phyloP scores from a whole-genome alignment of 176 grass and related monocot species.

The Calamus simplicifolius region DNA sequence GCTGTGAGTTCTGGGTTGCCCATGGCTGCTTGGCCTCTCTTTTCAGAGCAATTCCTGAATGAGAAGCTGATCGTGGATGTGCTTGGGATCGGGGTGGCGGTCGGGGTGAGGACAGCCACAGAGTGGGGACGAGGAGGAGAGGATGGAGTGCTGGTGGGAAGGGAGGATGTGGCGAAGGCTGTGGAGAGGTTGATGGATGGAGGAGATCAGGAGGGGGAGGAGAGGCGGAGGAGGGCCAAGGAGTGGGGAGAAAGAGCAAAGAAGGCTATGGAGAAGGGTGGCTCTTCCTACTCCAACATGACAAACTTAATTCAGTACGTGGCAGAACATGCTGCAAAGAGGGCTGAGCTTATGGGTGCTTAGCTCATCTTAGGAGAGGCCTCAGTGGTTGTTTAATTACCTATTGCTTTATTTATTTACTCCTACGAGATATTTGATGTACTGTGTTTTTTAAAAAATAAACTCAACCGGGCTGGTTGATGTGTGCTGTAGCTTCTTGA shows the following conservation, averaged over 20 bases:
- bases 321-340: no score
- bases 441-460: no score
- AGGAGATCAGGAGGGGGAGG: conserved; percentile 20
- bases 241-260: conserved; percentile 11
- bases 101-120: conserved; percentile 36
- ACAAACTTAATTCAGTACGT: no score
- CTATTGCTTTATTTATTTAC: no score
- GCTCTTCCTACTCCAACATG: no score
- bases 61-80: conserved; percentile 64
- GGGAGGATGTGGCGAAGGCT: conserved; percentile 11
- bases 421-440: no score
- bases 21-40: conserved; percentile 53
- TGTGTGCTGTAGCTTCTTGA: no score
- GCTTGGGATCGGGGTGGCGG: conserved; percentile 41
- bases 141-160: not conserved
- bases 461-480: no score
- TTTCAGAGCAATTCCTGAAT: conserved; percentile 67
- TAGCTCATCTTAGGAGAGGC: not conserved
- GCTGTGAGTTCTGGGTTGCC: conserved; percentile 43
- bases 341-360: no score
- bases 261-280: not conserved
- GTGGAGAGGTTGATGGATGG: conserved; percentile 37
- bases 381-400: no score
- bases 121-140: conserved; percentile 5
- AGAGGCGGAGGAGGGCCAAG: conserved; percentile 20